Evolutionary conservation across 2,329 filamentous ascomycete species (phyloP).

Genomic region (Claviceps humidiphila): DNA sequence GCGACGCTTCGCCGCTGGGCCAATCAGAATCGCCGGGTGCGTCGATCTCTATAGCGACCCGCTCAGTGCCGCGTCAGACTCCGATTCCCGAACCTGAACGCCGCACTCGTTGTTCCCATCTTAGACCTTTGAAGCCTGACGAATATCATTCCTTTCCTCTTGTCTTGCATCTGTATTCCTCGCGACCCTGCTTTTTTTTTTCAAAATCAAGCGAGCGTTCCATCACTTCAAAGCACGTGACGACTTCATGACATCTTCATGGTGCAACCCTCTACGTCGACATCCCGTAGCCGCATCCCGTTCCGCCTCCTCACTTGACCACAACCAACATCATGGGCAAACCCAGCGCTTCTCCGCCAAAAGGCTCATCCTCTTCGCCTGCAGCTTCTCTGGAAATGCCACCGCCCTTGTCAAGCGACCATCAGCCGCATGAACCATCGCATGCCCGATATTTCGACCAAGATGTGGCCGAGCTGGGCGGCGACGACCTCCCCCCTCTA

Average conservation of each 20-base stretch:
- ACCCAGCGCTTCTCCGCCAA: conserved; percentile 8
- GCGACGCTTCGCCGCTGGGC: too few species aligned
- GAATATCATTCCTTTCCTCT: not conserved
- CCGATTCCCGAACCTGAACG: too few species aligned
- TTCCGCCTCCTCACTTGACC: not conserved
- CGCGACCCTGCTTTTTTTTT: too few species aligned
- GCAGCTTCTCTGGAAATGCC: conserved; percentile 17
- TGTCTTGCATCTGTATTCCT: not conserved
- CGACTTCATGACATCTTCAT: not conserved
- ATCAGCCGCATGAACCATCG: conserved; percentile 7
- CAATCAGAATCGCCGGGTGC: too few species aligned
- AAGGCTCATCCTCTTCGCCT: conserved; percentile 9
- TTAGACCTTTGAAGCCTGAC: too few species aligned
- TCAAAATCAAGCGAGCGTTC: not conserved
- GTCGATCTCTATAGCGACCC: too few species aligned
- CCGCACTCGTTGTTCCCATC: too few species aligned
- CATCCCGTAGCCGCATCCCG: not conserved
- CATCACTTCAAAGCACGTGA: not conserved
- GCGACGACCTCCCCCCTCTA: conserved; percentile 31
- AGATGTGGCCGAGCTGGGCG: conserved; percentile 20
- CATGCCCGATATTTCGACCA: conserved; percentile 21
- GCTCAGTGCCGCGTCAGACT: too few species aligned
- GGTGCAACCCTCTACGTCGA: not conserved
- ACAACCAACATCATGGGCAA: conserved; percentile 14
- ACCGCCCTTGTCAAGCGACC: conserved; percentile 1